Percentiles rank a stretch among this genome's conserved stretches.
phyloP scores from a whole-genome alignment of 331 rosid genomes.

The Quercus phellos region DNA sequence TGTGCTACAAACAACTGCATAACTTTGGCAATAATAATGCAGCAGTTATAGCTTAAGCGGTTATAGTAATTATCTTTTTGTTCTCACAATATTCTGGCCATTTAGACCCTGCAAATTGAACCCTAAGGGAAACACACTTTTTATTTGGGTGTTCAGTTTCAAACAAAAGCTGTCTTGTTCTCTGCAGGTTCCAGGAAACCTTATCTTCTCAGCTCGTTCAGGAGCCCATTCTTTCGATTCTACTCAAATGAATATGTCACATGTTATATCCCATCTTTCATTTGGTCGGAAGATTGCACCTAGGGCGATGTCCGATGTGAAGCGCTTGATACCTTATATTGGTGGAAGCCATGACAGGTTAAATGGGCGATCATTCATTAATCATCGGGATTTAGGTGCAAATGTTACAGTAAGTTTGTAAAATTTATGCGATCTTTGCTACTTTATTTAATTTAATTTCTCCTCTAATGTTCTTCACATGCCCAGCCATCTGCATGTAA shows the following conservation, averaged over 20 bases:
- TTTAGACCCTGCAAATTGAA: background rate
- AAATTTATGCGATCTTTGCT: constrained; percentile 2
- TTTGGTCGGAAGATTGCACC: constrained; percentile 69
- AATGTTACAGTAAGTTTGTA: constrained; percentile 80
- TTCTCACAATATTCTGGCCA: constrained; percentile 7
- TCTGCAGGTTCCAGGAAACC: constrained; percentile 86
- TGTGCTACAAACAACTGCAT: background rate
- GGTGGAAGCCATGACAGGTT: constrained; percentile 80
- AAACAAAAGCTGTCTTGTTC: constrained; percentile 8
- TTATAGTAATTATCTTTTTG: background rate
- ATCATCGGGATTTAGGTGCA: constrained; percentile 56
- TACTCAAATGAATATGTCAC: constrained; percentile 88
- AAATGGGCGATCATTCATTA: constrained; percentile 70
- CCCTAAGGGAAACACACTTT: background rate
- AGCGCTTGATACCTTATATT: constrained; percentile 66
- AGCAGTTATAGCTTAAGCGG: background rate
- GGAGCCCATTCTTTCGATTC: constrained; percentile 81
- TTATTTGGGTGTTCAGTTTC: background rate
- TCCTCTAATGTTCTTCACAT: background rate
- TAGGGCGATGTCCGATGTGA: constrained; percentile 53
- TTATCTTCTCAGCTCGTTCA: constrained; percentile 68
- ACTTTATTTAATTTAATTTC: background rate
- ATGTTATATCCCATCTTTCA: constrained; percentile 63
- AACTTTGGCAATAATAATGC: background rate
- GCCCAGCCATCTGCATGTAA: background rate